Base-by-base conservation (phyloP, 805 yeast genomes). In the Candida oleophila region DNA sequence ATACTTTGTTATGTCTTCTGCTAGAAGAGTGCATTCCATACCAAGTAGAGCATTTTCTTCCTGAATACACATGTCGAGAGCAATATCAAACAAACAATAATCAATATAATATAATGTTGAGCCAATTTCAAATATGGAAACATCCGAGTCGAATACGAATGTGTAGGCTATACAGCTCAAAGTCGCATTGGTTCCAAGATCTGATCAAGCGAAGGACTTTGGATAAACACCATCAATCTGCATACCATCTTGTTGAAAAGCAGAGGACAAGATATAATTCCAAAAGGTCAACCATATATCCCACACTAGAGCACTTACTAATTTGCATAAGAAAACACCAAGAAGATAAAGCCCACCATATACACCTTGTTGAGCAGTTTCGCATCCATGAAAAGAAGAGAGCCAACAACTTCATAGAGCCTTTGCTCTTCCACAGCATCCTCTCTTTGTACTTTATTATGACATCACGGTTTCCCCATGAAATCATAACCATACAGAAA, bases 221-320 rank as follows among this genome's bases (percentile, higher is more conserved):
- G 41, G 64, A 59, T 39, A 54, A 52, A 47, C 48, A 37, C 22
- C 64, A 58, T 45, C 50, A 62, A 20, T 36, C 49, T 12, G 38
- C 43, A 11, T 53, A 47, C n/a, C 50, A 55, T 44, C 28, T 47
- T 16, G 35, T 55, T 20, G 51, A 47, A 9, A 48, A 55, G 41
- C 48, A 54, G 15, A 18, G 37, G 14, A 22, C 11, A 14, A 19
- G 22, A 14, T 41, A 41, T 15, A 12, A 30, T 8, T 15, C 30
- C 3, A 41, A 28, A 19, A 32, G 21, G 7, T 22, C 44, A 11
- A 41, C 11, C 3, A 19, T 30, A 11, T 19, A 30, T 4, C 28
- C 44, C 4, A 41, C 38, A 4, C n/a, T 41, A 3, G 38, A 34
- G 16, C 44, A 41, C 21, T 15, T 41, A 30, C 38, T 41, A 7